Evolutionary conservation across 768 basidiomycete genomes (phyloP).

Genomic region (Chalciporus pseudorubinellus): DNA sequence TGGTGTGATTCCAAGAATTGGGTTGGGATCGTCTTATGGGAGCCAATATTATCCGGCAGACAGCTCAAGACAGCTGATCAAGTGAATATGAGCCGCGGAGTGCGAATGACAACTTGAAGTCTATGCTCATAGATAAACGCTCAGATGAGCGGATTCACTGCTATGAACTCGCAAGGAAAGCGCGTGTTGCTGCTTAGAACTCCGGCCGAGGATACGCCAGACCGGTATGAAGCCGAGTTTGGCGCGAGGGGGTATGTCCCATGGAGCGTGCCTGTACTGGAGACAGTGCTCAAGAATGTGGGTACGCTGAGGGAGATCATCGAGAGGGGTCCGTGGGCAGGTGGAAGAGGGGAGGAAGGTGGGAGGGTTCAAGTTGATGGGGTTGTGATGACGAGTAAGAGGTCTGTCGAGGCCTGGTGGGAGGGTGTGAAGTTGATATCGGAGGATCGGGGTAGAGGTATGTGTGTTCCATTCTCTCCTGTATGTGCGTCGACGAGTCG

Average conservation of each 20-base stretch:
- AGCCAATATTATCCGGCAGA: too few relatives aligned
- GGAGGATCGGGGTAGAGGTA: constrained; percentile 43
- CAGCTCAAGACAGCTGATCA: neutral
- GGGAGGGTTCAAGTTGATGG: constrained; percentile 40
- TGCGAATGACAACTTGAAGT: too few relatives aligned
- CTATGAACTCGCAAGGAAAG: neutral
- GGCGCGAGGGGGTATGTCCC: constrained; percentile 46
- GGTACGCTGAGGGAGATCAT: constrained; percentile 44
- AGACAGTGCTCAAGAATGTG: constrained; percentile 57
- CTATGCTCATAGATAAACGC: too few relatives aligned
- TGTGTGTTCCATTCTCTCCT: constrained; percentile 46
- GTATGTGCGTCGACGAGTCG: neutral
- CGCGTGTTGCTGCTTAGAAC: constrained; percentile 44
- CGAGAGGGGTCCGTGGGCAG: constrained; percentile 32
- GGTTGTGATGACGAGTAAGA: constrained; percentile 75
- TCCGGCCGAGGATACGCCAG: constrained; percentile 34
- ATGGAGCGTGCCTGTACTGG: constrained; percentile 67
- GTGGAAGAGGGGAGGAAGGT: neutral
- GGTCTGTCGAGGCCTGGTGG: constrained; percentile 73
- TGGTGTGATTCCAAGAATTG: neutral
- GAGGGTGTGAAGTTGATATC: constrained; percentile 32
- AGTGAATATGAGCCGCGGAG: neutral
- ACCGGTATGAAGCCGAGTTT: constrained; percentile 61
- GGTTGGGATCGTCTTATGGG: too few relatives aligned
- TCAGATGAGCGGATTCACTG: too few relatives aligned